Evolutionary conservation across 192 early-diverging fungal genomes (phyloP).

Genomic region (Coemansia sp.): DNA sequence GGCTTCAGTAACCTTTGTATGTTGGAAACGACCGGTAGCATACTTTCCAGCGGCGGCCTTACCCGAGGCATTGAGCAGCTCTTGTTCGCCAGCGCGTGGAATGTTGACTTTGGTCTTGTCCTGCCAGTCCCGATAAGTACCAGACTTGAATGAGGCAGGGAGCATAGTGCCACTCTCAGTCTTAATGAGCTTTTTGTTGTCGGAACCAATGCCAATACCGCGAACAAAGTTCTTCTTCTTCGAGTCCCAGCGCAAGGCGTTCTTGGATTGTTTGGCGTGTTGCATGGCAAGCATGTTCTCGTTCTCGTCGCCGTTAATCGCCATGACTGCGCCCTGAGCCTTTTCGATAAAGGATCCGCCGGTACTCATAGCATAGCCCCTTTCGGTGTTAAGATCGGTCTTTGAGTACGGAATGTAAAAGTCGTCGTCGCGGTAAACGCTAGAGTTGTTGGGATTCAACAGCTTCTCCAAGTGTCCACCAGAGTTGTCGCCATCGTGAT

Average conservation of each 20-base stretch:
- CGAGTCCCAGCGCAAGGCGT: constrained; percentile 83
- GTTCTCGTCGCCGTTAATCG: constrained; percentile 83
- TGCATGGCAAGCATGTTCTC: constrained; percentile 64
- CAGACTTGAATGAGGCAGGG: constrained; percentile 84
- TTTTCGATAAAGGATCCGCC: constrained; percentile 81
- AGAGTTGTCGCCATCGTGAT: constrained; percentile 28
- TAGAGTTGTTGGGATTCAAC: constrained; percentile 33
- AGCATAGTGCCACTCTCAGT: constrained; percentile 91
- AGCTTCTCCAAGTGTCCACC: constrained; percentile 15
- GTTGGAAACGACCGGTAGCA: constrained; percentile 68
- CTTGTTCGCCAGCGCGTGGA: constrained; percentile 86
- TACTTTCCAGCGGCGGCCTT: constrained; percentile 52
- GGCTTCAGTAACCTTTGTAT: constrained; percentile 74
- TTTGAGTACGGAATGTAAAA: constrained; percentile 89
- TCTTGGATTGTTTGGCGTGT: constrained; percentile 53
- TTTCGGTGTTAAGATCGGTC: constrained; percentile 85
- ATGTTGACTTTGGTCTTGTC: constrained; percentile 80
- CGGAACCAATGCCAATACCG: constrained; percentile 80
- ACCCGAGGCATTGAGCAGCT: constrained; percentile 58
- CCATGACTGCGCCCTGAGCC: constrained; percentile 73
- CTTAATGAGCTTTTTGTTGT: constrained; percentile 95
- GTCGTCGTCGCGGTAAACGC: constrained; percentile 69
- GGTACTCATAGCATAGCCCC: constrained; percentile 73
- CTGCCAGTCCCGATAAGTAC: constrained; percentile 90
- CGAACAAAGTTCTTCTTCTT: constrained; percentile 91